Evolutionary conservation across 2,329 filamentous ascomycete species (phyloP).

Genomic region (Fonsecaea multimorphosa): DNA sequence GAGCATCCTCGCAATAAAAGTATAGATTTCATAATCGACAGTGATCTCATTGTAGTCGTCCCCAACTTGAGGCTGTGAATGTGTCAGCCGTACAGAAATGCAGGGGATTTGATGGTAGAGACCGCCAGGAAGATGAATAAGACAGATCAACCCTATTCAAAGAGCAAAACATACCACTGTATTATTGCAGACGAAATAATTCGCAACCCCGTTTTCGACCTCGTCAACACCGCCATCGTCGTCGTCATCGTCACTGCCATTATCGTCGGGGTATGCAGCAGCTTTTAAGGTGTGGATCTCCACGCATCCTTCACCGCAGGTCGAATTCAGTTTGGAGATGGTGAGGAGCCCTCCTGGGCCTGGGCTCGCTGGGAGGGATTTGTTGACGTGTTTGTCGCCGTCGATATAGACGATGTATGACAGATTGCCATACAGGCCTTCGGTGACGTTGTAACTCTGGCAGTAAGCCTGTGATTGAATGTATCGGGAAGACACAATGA

Average conservation of each 20-base stretch:
- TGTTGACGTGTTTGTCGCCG: conserved; percentile 32
- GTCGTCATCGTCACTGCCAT: not conserved
- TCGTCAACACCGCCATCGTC: conserved; percentile 18
- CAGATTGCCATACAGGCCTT: conserved; percentile 33
- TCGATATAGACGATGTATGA: conserved; percentile 33
- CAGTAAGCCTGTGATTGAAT: conserved; percentile 31
- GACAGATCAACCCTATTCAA: not conserved
- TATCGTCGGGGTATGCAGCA: conserved; percentile 8
- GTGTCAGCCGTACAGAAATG: not conserved
- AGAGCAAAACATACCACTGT: conserved; percentile 21
- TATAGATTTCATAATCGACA: conserved; percentile 18
- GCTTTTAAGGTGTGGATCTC: conserved; percentile 33
- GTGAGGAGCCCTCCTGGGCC: conserved; percentile 30
- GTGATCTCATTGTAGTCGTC: conserved; percentile 11
- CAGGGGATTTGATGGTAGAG: not conserved
- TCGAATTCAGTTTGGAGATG: conserved; percentile 32
- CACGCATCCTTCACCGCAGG: conserved; percentile 32
- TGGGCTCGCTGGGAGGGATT: conserved; percentile 24
- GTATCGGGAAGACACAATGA: conserved; percentile 22
- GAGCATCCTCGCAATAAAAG: conserved; percentile 31
- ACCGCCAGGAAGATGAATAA: not conserved
- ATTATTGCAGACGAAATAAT: conserved; percentile 35
- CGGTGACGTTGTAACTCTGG: conserved; percentile 25
- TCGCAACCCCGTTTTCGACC: conserved; percentile 16
- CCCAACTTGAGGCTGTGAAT: conserved; percentile 16